Evolutionary conservation across 805 yeast species (phyloP).

Genomic region (Sugiyamaella marilandica): DNA sequence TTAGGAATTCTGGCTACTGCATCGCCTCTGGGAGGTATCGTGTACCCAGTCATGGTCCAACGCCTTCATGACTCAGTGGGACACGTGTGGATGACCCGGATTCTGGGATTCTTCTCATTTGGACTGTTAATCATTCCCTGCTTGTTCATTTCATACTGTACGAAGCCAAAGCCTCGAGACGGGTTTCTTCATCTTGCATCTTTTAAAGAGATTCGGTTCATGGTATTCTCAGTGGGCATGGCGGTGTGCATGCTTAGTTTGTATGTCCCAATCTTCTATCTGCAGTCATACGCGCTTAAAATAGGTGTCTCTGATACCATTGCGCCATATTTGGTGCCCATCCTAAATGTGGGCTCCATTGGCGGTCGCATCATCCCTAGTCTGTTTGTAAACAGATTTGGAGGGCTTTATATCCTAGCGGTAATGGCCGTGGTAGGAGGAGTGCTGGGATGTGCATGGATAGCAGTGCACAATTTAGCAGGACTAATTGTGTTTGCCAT

Average conservation of each 20-base stretch:
- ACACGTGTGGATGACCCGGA: slow-evolving; percentile 44
- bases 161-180: slow-evolving; percentile 19
- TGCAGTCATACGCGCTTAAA: slow-evolving; percentile 28
- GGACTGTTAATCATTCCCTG: slow-evolving; percentile 22
- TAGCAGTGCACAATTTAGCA: slow-evolving; percentile 20
- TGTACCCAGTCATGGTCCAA: slow-evolving; percentile 43
- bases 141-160: slow-evolving; percentile 20
- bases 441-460: slow-evolving; percentile 15
- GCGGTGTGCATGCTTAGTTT: slow-evolving; percentile 37
- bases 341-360: slow-evolving; percentile 33
- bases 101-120: slow-evolving; percentile 36
- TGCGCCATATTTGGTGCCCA: slow-evolving; percentile 27
- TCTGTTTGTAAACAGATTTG: slow-evolving; percentile 44
- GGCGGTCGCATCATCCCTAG: slow-evolving; percentile 49
- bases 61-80: slow-evolving; percentile 36
- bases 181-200: slow-evolving; percentile 17
- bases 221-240: slow-evolving; percentile 17
- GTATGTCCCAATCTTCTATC: slow-evolving; percentile 29
- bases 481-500: slow-evolving; percentile 27
- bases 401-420: slow-evolving; percentile 38
- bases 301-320: slow-evolving; percentile 19
- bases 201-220: slow-evolving; percentile 10
- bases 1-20: slow-evolving; percentile 43
- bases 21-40: slow-evolving; percentile 45
- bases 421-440: slow-evolving; percentile 20